phyloP scores from a whole-genome alignment of 352 stramenopile genomes.

The Phytophthora multivora region DNA sequence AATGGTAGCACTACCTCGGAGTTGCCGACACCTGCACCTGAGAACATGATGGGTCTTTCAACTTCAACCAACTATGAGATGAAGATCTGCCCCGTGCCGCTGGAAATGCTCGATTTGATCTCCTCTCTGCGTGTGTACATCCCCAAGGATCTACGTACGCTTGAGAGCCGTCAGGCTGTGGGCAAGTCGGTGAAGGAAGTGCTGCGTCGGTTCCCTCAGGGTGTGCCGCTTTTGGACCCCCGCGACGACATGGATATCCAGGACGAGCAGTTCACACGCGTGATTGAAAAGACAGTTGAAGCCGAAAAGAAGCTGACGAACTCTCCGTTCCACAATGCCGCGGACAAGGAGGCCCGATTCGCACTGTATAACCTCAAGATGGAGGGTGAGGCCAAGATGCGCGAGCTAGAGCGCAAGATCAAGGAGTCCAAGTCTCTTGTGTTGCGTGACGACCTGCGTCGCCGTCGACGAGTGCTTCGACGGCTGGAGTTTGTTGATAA shows the following conservation, averaged over 20 bases:
- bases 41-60: conserved; percentile 63
- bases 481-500: conserved; percentile 96
- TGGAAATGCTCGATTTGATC: conserved; percentile 78
- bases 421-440: conserved; percentile 95
- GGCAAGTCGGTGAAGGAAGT: conserved; percentile 84
- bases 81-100: conserved; percentile 85
- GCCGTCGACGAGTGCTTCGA: conserved; percentile 96
- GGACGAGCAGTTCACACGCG: conserved; percentile 88
- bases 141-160: conserved; percentile 76
- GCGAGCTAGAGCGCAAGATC: conserved; percentile 94
- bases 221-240: conserved; percentile 92
- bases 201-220: conserved; percentile 76
- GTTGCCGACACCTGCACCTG: conserved; percentile 59
- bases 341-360: conserved; percentile 85
- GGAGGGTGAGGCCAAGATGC: conserved; percentile 91
- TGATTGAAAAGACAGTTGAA: conserved; percentile 87
- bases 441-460: conserved; percentile 95
- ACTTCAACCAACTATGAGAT: conserved; percentile 63
- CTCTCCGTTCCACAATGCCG: conserved; percentile 65
- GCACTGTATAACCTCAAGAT: conserved; percentile 92
- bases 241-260: conserved; percentile 96
- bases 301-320: conserved; percentile 72
- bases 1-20: conserved; percentile 37
- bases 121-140: conserved; percentile 87
- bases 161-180: conserved; percentile 75